Evolutionary conservation across 352 stramenopile genomes (phyloP), one percentile per base, ranked within the genome.

Genomic region (Globisporangium emineosum): DNA sequence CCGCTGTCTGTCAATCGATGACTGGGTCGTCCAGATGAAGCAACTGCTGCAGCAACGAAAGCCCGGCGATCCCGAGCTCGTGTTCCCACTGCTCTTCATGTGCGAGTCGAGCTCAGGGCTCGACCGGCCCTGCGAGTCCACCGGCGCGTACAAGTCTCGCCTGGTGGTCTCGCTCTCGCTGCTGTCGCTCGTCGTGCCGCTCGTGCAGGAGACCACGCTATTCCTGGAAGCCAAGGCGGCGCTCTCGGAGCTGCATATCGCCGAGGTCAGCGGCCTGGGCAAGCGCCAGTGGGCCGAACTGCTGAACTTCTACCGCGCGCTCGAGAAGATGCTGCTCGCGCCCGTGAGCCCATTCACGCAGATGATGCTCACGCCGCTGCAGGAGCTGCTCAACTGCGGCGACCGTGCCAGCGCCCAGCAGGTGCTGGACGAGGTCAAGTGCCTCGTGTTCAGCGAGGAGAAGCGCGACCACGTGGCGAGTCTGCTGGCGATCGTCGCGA

Each of bases 181-280:
- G 47, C 63, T 91, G n/a, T 68, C 78, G 13, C 68, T 91, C 1
- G 73, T 83, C 42, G 77, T 83, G 70, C 79, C 82, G 5, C 67
- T 91, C 0, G 78, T 89, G 1, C 77, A 86, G 62, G 82, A 91
- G 64, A 79, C 82, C 5, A 89, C 75, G 52, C 53, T 91, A 3
- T 86, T 91, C 29, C 58, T 89, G 1, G 75, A 88, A 47, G 73
- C 82, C 23, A 82, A 82, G 15, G 68, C 79, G 0, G 76, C 78
- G 19, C 37, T 88, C 9, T 81, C 68, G 3, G 64, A 35, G 23
- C 52, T 76, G 4, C 64, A 63, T 33, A 70, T 88, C 23, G 74
- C 62, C 2, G 57, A 86, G 30, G 65, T 73, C 2, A 83, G 75
- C 59, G 80, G 76, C 19, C 60, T 88, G 2, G 72, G 75, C 6